Percentiles rank a stretch among this genome's conserved stretches.
These are phyloP conservation scores for Venturia carpophila DNA, from an alignment of 2,329 filamentous ascomycete genomes.

Conservation along the genomic window DNA sequence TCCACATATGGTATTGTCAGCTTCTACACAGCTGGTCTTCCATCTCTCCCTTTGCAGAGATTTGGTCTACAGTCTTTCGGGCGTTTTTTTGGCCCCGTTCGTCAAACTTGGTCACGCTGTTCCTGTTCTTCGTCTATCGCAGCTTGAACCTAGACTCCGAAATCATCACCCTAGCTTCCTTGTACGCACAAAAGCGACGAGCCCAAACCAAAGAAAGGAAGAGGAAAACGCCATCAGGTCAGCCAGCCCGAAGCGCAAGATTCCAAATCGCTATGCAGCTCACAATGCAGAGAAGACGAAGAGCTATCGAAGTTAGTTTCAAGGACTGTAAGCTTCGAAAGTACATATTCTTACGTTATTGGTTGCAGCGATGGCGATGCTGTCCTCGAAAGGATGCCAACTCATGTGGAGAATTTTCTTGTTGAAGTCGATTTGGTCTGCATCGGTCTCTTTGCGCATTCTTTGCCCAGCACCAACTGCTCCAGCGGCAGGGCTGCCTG, in stretches of 20 bases:
- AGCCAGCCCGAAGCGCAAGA: neutral
- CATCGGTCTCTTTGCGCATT: constrained; percentile 98
- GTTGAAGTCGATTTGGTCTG: constrained; percentile 99
- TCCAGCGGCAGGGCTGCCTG: constrained; percentile 74
- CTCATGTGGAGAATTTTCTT: constrained; percentile 99
- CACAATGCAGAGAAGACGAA: constrained; percentile 50
- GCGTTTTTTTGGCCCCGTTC: neutral
- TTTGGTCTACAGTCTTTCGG: constrained; percentile 6
- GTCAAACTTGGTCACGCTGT: constrained; percentile 3
- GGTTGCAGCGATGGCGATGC: constrained; percentile 97
- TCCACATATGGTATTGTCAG: constrained; percentile 8
- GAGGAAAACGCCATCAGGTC: neutral
- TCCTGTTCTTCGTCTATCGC: constrained; percentile 8
- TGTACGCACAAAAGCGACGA: constrained; percentile 1
- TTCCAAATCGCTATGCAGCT: constrained; percentile 20
- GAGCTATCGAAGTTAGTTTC: constrained; percentile 32
- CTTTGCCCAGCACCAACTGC: constrained; percentile 69
- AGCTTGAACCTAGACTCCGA: constrained; percentile 13
- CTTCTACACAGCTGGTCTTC: constrained; percentile 3
- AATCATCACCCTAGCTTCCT: neutral
- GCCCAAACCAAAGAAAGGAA: neutral
- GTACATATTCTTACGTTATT: constrained; percentile 74
- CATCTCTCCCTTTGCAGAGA: constrained; percentile 7
- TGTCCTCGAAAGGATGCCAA: constrained; percentile 99
- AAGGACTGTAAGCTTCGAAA: constrained; percentile 15